Percentiles rank a stretch among this genome's conserved stretches.
Conservation (phyloP, 495 filamentous ascomycete species). For the Tetracladium marchalianum region DNA sequence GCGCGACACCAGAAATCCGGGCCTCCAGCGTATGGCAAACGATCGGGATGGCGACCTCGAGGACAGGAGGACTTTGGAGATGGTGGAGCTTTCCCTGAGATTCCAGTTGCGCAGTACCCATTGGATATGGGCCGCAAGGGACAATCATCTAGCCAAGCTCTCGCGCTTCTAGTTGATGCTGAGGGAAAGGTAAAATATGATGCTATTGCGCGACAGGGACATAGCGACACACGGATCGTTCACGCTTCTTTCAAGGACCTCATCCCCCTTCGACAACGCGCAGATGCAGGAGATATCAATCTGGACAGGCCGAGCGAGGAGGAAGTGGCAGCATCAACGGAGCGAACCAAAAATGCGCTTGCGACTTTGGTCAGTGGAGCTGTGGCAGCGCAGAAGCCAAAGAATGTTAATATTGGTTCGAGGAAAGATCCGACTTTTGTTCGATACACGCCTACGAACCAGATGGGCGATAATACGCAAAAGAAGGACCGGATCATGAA, state of each 20-base stretch:
- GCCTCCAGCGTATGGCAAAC: conserved; percentile 78
- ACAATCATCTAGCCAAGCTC: conserved; percentile 67
- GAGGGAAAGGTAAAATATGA: conserved; percentile 95
- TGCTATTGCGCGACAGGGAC: conserved; percentile 86
- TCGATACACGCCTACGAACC: conserved; percentile 87
- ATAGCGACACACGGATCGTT: conserved; percentile 71
- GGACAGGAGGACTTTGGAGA: conserved; percentile 86
- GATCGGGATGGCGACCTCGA: conserved; percentile 79
- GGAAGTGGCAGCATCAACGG: conserved; percentile 68
- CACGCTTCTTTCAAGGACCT: conserved; percentile 95
- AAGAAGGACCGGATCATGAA: conserved; percentile 98
- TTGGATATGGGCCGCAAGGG: conserved; percentile 85
- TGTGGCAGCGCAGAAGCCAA: conserved; percentile 87
- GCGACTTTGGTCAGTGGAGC: conserved; percentile 74
- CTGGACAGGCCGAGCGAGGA: conserved; percentile 80
- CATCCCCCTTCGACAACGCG: conserved; percentile 87
- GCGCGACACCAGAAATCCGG: conserved; percentile 51
- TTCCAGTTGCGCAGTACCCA: conserved; percentile 89
- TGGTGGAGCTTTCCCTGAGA: conserved; percentile 93
- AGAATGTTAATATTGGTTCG: conserved; percentile 73
- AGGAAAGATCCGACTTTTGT: conserved; percentile 87
- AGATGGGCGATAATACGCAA: conserved; percentile 84
- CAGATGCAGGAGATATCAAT: conserved; percentile 89
- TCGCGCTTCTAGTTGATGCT: conserved; percentile 81
- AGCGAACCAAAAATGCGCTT: conserved; percentile 80